Evolutionary conservation across 805 yeast genomes (phyloP).

Genomic region (Lipomyces chichibuensis): DNA sequence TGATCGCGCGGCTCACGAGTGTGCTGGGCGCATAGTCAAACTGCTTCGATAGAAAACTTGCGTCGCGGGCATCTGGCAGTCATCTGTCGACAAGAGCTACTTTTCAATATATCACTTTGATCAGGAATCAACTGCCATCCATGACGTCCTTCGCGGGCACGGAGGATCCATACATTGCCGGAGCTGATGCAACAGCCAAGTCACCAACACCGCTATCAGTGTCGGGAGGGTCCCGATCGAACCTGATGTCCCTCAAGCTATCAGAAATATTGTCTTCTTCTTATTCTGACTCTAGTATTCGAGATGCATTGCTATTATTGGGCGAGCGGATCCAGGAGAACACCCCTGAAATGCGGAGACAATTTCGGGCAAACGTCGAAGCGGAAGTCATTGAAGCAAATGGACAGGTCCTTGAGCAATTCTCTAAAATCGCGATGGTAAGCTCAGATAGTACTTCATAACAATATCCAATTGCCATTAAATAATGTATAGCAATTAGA

Average conservation of each 20-base stretch:
- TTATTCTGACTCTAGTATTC: slow-evolving; percentile 42
- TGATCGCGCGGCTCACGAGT: neutral
- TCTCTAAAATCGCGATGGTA: slow-evolving; percentile 42
- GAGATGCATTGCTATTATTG: slow-evolving; percentile 42
- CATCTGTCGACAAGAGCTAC: neutral
- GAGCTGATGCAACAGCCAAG: slow-evolving; percentile 16
- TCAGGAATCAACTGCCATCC: slow-evolving; percentile 3
- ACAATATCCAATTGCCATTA: neutral
- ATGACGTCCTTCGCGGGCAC: slow-evolving; percentile 19
- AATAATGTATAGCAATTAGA: slow-evolving; percentile 37
- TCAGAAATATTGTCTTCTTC: slow-evolving; percentile 42
- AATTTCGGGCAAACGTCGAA: slow-evolving; percentile 43
- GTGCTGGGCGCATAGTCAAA: neutral
- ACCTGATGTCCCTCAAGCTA: slow-evolving; percentile 30
- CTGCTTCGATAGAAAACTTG: neutral
- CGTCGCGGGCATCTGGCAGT: neutral
- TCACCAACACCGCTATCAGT: slow-evolving; percentile 24
- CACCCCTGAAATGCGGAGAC: slow-evolving; percentile 43
- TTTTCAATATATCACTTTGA: neutral
- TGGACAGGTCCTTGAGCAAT: slow-evolving; percentile 43
- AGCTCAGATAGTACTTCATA: neutral
- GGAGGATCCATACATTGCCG: slow-evolving; percentile 13
- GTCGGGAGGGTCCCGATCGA: slow-evolving; percentile 24
- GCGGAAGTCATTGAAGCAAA: slow-evolving; percentile 43
- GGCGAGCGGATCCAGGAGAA: slow-evolving; percentile 41